Base-by-base conservation (phyloP, 495 filamentous ascomycete genomes). In the Xanthoparmelia taractica region DNA sequence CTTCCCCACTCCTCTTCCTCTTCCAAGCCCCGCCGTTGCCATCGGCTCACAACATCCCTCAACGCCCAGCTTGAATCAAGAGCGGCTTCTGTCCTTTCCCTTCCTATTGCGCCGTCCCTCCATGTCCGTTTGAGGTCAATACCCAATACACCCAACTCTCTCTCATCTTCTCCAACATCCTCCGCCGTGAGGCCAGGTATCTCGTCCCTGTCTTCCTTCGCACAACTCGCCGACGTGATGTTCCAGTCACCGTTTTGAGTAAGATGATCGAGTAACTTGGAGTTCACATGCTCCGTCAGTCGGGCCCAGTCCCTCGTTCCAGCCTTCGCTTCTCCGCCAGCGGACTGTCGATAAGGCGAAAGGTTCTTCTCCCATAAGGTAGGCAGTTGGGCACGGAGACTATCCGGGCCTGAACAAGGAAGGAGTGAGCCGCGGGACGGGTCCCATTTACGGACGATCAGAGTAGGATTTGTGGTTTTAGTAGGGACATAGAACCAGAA, bases 31-130 rank as follows among this genome's bases (percentile, higher is more conserved):
- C 63, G 61, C 36, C 70, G 65, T 40, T 72, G 67, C 37, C 67
- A 73, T 50, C 69, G 41, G 11, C 73, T 65, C 20, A 85, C 76
- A 15, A 88, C 63, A 36, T 84, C 75, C 0, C 76, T 77, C 56
- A 91, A 68, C n/a, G 83, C 83, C 87, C 87, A 91, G 36, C 81
- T 85, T 10, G 86, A 71, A 74, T 93, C 90, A 57, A 85, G 79
- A 10, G 89, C 85, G 50, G 82, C 84, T 45, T 89, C 84, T 18
- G 85, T 92, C 63, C 85, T 78, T 68, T 87, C 90, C 20, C 85
- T 79, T 33, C 91, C 91, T 37, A 87, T 79, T 8, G 86, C 85
- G 0, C 82, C 83, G 43, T 82, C 78, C 48, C 85, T 78, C 83
- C 89, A 92, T 2, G 89, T 92, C 63, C 78, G 71, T 69, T 79